Evolutionary conservation across 2,329 filamentous ascomycete species (phyloP), one percentile per base, ranked within the genome.

Genomic region (Pyricularia sp.): DNA sequence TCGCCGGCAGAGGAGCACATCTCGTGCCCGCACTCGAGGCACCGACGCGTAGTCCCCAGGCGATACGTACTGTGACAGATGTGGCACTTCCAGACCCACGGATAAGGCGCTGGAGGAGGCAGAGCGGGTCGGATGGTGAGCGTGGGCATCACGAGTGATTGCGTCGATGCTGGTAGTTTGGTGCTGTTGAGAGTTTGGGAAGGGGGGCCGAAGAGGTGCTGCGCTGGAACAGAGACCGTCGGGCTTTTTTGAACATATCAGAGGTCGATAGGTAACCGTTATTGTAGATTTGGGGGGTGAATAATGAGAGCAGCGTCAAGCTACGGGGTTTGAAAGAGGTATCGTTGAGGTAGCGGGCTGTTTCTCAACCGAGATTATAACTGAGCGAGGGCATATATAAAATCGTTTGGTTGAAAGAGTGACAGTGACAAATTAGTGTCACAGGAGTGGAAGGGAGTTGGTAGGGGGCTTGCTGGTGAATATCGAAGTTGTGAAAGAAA

Each of bases 21-120:
- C 33, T 62, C 62, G 70, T 77, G 75, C 64, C 70, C 70, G 71
- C 78, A 78, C 53, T 73, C 70, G 60, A 80, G 73, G 63, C 78
- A 76, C 26, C 74, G 71, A 10, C 74, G 73, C 60, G 76, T 78
- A 66, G 68, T 71, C 62, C 68, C 67, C 7, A 77, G 65, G 57
- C 66, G 69, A 68, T 73, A 76, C 1, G 35, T 31, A 2, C 16
- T 62, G 13, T 55, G 19, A 70, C 76, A 78, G 12, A 30, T 1
- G 67, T 73, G 70, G 67, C 76, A 78, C 30, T 64, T 61, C 76
- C 76, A 78, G 33, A 63, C 61, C 74, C 73, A 77, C 60, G 70
- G 68, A 30, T 63, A 64, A 6, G 68, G 68, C 12, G 60, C 24
- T 10, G 63, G 59, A 19, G 70, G 64, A 1, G 65, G 53, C 0